phyloP scores from a whole-genome alignment of 2,329 filamentous ascomycete genomes.

The Chrysoporthe deuterocubensis region DNA sequence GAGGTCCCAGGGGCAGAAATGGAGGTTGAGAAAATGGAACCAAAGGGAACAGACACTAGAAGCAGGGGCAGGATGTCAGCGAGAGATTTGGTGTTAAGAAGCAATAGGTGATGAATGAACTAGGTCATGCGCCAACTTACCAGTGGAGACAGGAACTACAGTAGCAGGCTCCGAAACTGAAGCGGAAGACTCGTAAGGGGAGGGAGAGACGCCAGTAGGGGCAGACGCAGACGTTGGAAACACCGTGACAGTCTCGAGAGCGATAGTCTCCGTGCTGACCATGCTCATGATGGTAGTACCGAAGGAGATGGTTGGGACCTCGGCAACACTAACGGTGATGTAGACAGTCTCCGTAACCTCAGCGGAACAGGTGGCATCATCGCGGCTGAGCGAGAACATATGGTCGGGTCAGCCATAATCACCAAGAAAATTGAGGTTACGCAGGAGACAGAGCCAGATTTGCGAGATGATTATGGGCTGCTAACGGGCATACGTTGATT shows the following conservation, averaged over 20 bases:
- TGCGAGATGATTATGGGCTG: neutral
- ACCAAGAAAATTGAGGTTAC: neutral
- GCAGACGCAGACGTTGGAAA: conserved; percentile 20
- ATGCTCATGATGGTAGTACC: conserved; percentile 25
- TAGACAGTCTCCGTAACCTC: conserved; percentile 49
- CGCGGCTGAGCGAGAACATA: neutral
- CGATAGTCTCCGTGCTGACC: conserved; percentile 30
- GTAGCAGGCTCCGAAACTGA: conserved; percentile 10
- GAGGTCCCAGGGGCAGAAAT: conserved; percentile 13
- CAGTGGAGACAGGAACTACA: conserved; percentile 18
- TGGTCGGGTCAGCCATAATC: conserved; percentile 1
- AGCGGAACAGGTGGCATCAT: conserved; percentile 44
- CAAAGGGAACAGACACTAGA: conserved; percentile 2
- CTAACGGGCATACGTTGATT: neutral
- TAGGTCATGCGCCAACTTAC: conserved; percentile 17
- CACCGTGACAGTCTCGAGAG: conserved; percentile 32
- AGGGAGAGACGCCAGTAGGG: conserved; percentile 14
- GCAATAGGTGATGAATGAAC: conserved; percentile 17
- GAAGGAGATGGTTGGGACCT: conserved; percentile 24
- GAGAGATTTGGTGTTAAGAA: neutral
- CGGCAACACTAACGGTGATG: conserved; percentile 47
- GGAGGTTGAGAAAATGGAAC: neutral
- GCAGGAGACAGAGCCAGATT: neutral
- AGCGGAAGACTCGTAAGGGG: conserved; percentile 9
- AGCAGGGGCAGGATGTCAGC: neutral